These are phyloP conservation scores for Calonectria leucothoes DNA, from an alignment of 2,329 filamentous ascomycete genomes.

Conservation along the genomic window DNA sequence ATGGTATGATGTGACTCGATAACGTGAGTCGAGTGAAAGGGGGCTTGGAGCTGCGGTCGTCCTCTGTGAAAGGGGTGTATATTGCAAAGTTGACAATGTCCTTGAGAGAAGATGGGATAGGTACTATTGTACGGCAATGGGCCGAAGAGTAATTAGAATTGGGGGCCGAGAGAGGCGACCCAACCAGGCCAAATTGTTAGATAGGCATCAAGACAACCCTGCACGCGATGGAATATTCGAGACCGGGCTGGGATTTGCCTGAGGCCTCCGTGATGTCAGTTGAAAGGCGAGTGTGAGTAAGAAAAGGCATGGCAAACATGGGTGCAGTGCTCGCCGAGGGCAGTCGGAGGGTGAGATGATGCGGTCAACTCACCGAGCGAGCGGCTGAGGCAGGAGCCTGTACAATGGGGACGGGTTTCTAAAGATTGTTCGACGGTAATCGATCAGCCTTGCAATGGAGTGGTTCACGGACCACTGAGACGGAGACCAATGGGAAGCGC, in stretches of 20 bases:
- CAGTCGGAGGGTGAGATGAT: slow-evolving; percentile 23
- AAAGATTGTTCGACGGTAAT: slow-evolving; percentile 23
- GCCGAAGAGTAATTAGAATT: slow-evolving; percentile 17
- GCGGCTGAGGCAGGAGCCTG: slow-evolving; percentile 1
- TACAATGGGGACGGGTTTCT: slow-evolving; percentile 1
- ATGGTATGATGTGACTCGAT: slow-evolving; percentile 26
- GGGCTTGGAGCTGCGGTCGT: slow-evolving; percentile 25
- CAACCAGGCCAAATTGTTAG: slow-evolving; percentile 28
- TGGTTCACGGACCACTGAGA: slow-evolving; percentile 30
- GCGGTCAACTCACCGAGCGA: slow-evolving; percentile 2
- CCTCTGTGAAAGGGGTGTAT: slow-evolving; percentile 35
- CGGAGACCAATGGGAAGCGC: slow-evolving; percentile 30
- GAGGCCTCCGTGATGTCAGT: slow-evolving; percentile 37
- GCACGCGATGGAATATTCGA: slow-evolving; percentile 37
- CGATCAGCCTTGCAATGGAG: slow-evolving; percentile 39
- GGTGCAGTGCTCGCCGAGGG: neutral
- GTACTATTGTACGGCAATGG: slow-evolving; percentile 8
- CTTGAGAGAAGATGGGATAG: slow-evolving; percentile 23
- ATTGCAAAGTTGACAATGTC: slow-evolving; percentile 35
- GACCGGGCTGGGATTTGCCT: slow-evolving; percentile 17
- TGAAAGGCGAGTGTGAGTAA: slow-evolving; percentile 16
- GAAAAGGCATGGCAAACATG: slow-evolving; percentile 11
- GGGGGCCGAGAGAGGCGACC: slow-evolving; percentile 22
- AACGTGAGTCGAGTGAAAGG: slow-evolving; percentile 25
- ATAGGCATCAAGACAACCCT: slow-evolving; percentile 36